phyloP scores from a whole-genome alignment of 2,329 filamentous ascomycete genomes.

The Aspergillus fischeri region DNA sequence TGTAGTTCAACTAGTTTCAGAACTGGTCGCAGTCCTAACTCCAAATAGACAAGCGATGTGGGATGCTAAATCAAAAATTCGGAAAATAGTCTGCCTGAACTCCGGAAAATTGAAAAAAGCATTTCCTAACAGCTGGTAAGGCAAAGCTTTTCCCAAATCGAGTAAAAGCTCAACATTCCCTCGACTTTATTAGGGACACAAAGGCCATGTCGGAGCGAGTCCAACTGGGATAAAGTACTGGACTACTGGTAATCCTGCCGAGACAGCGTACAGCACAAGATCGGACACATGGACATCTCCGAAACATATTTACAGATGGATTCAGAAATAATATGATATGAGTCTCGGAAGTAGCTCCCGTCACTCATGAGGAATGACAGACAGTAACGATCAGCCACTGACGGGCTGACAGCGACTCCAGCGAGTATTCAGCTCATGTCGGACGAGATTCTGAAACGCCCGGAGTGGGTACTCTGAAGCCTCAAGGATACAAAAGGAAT shows the following conservation, averaged over 20 bases:
- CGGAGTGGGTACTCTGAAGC: constrained; percentile 11
- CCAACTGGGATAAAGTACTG: too few species aligned
- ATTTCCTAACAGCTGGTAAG: not conserved
- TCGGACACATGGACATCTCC: not conserved
- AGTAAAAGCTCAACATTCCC: not conserved
- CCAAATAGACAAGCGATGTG: not conserved
- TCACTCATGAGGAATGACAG: not conserved
- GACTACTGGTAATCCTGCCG: too few species aligned
- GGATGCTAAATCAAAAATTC: not conserved
- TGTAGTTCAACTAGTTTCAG: too few species aligned
- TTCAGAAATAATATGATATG: not conserved
- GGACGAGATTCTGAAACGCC: constrained; percentile 15
- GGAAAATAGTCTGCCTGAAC: not conserved
- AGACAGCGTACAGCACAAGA: not conserved
- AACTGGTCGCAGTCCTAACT: not conserved
- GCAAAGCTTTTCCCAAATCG: too few species aligned
- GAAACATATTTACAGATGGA: not conserved
- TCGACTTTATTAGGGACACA: too few species aligned
- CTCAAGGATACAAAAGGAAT: constrained; percentile 1
- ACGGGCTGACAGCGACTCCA: too few species aligned
- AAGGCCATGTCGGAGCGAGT: too few species aligned
- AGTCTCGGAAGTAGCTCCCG: not conserved
- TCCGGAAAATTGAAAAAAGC: not conserved
- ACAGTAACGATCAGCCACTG: too few species aligned
- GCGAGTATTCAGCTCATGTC: constrained; percentile 1